Evolutionary conservation across 768 basidiomycete species (phyloP), one percentile per base, ranked within the genome.

Genomic region (Pulveroboletus sp.): DNA sequence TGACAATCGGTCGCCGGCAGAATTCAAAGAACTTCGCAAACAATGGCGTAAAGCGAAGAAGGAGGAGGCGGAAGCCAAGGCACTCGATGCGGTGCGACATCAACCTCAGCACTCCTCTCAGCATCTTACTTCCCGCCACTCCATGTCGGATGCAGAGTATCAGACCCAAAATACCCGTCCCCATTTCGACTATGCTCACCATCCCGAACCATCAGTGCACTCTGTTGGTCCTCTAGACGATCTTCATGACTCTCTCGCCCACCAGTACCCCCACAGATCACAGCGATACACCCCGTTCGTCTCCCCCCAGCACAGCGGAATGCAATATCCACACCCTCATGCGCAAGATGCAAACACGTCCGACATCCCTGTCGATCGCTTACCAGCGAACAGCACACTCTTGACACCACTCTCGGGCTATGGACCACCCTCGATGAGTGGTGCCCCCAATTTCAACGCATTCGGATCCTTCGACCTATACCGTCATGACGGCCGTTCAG

Each of bases 1-100:
- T 67, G 30, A 68, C 43, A 11, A 26, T 44, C 38, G 3, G 15
- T 11, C 39, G 1, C 24, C 35, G 50, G 7, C 54, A 97, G 95
- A 98, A 75, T 99, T 98, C 78, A 97, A 95, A 64, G 95, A 98
- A 64, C 82, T 97, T 60, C 85, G 95, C 49, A 97, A 94, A 69
- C 86, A 88, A 59, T 96, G 95, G 93, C 84, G 93, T 37, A 91
- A 91, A 73, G 80, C 83, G 57, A 96, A 94, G 75, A 93, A 94
- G 69, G 90, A 92, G 62, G 69, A 69, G 43, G 60, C 63, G n/a
- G 71, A 71, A 43, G 44, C 60, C 12, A 59, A 52, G 24, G 50
- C 53, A 39, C 47, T 61, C 18, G 55, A 57, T 26, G 39, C n/a
- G 9, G 50, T 39, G 31, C 65, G 41, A 33, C 55, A 66, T 28